Base-by-base conservation (phyloP, 2,329 filamentous ascomycete species). In the Talaromyces marneffei region DNA sequence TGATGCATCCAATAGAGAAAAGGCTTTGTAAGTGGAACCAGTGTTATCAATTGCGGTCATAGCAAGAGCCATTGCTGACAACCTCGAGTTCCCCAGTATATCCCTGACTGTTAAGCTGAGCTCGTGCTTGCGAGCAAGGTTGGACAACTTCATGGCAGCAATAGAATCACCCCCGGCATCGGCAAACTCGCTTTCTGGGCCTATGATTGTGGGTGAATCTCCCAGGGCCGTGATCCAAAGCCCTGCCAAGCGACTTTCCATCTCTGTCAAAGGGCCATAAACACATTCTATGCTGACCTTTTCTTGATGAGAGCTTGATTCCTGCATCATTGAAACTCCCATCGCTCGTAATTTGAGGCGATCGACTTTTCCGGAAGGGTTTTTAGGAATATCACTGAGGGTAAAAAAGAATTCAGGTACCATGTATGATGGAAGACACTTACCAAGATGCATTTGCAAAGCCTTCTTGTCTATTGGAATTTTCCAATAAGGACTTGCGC, bases 101-200 rank as follows among this genome's bases (percentile, higher is more conserved):
- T 61, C 53, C 9, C 10, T 31, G 6, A 61, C 25, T 14, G 37
- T 56, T 16, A 61, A 42, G 29, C 9, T 16, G 14, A 61, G 33
- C 7, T 40, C 59, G 8, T 48, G 37, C 18, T 39, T 37, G 6
- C 59, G 39, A 46, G 59, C 20, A 9, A 61, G 10, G 23, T 53
- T 61, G 10, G 63, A 64, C 20, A 69, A 18, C 46, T 60, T 63
- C 65, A 69, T 68, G 6, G 66, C 66, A 8, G 60, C 31, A 40
- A 68, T 58, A 8, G 66, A 67, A 39, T 69, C 66, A 3, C 66
- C 66, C 31, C 67, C 67, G 4, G 66, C 39, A 9, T 48, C 35
- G 33, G 64, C 63, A 64, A 74, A 74, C 56, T 67, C 69, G 37
- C 68, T 66, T n/a, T 62, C 60, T 12, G 62, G 9, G 18, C 9